These are phyloP conservation scores for Typha latifolia DNA, from an alignment of 176 grass and related monocot species.

Conservation along the genomic window DNA sequence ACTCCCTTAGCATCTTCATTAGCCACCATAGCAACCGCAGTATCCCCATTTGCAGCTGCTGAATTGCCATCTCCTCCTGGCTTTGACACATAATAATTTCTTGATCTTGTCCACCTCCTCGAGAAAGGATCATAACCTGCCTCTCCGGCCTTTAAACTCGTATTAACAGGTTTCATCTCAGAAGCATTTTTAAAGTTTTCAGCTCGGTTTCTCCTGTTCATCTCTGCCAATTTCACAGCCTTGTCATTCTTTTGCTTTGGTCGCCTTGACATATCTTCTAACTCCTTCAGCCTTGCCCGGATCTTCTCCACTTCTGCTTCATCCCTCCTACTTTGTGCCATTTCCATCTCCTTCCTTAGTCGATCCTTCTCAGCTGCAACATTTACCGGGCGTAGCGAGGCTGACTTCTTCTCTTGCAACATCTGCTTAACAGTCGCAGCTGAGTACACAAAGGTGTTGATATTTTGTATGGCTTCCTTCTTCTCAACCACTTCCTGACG, in stretches of 20 bases:
- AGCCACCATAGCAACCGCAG: not conserved
- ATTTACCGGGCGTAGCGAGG: slow-evolving; percentile 63
- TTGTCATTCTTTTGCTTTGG: slow-evolving; percentile 50
- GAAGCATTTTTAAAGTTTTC: slow-evolving; percentile 98
- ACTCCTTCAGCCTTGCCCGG: slow-evolving; percentile 38
- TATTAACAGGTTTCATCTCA: slow-evolving; percentile 81
- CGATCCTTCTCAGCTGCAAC: slow-evolving; percentile 96
- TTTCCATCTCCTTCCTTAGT: slow-evolving; percentile 68
- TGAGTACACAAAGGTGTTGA: slow-evolving; percentile 69
- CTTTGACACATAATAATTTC: slow-evolving; percentile 73
- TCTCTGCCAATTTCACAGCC: slow-evolving; percentile 84
- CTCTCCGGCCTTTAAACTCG: slow-evolving; percentile 75
- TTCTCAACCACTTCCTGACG: slow-evolving; percentile 86
- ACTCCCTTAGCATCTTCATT: slow-evolving; percentile 32
- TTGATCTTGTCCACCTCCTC: slow-evolving; percentile 92
- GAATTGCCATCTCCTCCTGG: slow-evolving; percentile 31
- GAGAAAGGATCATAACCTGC: slow-evolving; percentile 96
- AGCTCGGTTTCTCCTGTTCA: slow-evolving; percentile 84
- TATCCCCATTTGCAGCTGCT: slow-evolving; percentile 27
- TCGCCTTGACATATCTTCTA: slow-evolving; percentile 36
- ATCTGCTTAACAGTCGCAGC: slow-evolving; percentile 60
- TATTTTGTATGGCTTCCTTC: slow-evolving; percentile 64
- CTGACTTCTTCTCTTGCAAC: slow-evolving; percentile 73
- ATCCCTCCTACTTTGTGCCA: slow-evolving; percentile 47
- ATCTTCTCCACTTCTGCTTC: slow-evolving; percentile 61